Conservation (phyloP, 192 early-diverging fungal genomes). For the Coemansia sp. region DNA sequence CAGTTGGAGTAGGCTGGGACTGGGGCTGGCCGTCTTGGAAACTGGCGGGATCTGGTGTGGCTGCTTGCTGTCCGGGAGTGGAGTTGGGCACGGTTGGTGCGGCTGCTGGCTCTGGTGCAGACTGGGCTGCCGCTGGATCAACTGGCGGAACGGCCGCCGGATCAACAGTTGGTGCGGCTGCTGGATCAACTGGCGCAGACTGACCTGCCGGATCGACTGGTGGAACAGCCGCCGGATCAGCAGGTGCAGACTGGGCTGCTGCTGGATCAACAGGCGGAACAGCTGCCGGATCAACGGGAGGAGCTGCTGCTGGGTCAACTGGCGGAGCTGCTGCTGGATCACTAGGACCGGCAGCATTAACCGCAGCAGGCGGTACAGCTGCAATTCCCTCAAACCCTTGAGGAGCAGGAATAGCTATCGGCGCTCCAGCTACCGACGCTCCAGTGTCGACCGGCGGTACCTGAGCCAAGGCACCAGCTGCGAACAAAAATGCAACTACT, state of each 20-base stretch:
- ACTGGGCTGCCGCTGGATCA: background rate
- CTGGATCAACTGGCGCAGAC: background rate
- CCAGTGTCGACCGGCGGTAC: background rate
- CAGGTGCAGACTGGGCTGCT: background rate
- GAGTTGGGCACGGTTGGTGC: conserved; percentile 11
- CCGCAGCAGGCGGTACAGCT: background rate
- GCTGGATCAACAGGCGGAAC: background rate
- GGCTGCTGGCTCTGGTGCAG: conserved; percentile 9
- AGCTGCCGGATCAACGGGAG: background rate
- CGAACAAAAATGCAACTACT: conserved; percentile 25
- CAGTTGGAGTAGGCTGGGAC: conserved; percentile 8
- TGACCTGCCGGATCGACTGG: background rate
- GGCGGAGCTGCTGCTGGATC: background rate
- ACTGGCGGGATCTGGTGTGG: background rate
- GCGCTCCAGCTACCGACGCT: background rate
- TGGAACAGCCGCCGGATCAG: background rate
- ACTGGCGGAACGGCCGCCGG: background rate
- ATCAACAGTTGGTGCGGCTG: background rate
- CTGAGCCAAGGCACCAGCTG: conserved; percentile 32
- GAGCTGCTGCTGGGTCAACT: background rate
- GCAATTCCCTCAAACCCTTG: background rate
- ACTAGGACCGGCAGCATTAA: background rate
- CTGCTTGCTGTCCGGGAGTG: background rate
- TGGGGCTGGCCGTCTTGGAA: conserved; percentile 3
- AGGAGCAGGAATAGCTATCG: background rate